phyloP scores from a whole-genome alignment of 1,284 basidiomycete genomes.

The Xanthoconium separans region DNA sequence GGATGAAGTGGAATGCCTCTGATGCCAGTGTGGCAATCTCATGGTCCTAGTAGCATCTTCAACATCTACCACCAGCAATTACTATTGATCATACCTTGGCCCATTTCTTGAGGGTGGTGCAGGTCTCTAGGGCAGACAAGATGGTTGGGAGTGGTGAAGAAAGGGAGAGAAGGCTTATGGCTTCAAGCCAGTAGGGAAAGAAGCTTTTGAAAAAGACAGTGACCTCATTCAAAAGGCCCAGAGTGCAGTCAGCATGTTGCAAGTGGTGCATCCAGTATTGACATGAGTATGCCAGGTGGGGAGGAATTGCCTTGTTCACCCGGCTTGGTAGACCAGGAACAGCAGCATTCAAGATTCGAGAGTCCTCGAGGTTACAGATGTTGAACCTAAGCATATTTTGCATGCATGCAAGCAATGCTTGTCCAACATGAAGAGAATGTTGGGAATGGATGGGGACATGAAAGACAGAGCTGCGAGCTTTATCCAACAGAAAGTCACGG shows the following conservation, averaged over 20 bases:
- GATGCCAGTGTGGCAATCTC: not conserved
- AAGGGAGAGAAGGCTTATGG: constrained; percentile 1
- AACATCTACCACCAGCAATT: not conserved
- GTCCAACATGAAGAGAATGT: not conserved
- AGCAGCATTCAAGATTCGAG: not conserved
- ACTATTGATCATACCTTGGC: constrained; percentile 3
- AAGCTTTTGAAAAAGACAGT: not conserved
- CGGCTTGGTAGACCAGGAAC: not conserved
- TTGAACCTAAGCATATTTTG: not conserved
- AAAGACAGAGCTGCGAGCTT: not conserved
- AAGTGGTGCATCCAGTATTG: constrained; percentile 12
- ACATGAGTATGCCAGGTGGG: constrained; percentile 7
- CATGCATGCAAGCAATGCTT: not conserved
- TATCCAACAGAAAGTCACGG: not conserved
- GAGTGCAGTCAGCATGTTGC: not conserved
- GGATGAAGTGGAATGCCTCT: not conserved
- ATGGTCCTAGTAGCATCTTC: not conserved
- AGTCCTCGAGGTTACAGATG: not conserved
- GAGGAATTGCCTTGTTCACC: not conserved
- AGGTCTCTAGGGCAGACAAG: constrained; percentile 2
- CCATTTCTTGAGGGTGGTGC: not conserved
- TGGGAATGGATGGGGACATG: not conserved
- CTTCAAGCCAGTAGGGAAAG: constrained; percentile 11
- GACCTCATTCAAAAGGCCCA: not conserved
- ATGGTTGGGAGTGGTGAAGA: not conserved